Base-by-base conservation (phyloP, 805 yeast genomes). In the Metschnikowia colocasiae region DNA sequence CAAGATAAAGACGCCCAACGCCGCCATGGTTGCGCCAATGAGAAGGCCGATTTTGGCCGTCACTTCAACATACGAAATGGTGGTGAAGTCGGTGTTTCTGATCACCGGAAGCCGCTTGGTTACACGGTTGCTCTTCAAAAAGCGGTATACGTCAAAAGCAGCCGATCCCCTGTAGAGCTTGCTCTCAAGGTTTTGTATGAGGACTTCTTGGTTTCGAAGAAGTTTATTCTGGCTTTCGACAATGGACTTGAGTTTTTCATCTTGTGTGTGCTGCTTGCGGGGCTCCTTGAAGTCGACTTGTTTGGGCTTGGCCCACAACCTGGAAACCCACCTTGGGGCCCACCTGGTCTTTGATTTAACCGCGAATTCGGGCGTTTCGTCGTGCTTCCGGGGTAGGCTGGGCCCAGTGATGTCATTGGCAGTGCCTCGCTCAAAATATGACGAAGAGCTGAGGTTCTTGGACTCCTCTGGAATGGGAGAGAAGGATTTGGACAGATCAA, bases 101-200 rank as follows among this genome's bases (percentile, higher is more conserved):
- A 40, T 30, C 12, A 31, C 15, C 22, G 37, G 43, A 12, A 40
- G 20, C 12, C 36, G 43, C 22, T 31, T 40, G 6, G 36, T 31
- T 3, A 30, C 16, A 3, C 19, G 6, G 18, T 40, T 40, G 15
- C 16, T 22, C 15, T 32, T 30, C 13, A 40, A 18, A 23, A 40
- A 40, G n/a, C 27, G 36, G 16, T 40, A 40, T 10, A 40, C 31
- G 22, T 20, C 22, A 6, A 40, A 40, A 12, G 25, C 6, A 2
- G 6, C 7, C 12, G 36, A 22, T 12, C 43, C 43, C 10, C 43
- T 30, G 23, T 40, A 40, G 37, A 40, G 43, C 43, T 23, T 31
- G 20, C 10, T 40, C 22, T 40, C 43, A n/a, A 40, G 43, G 22
- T 32, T 40, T 15, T 22, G 43, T 12, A 40, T 40, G 29, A 40